phyloP scores from a whole-genome alignment of 2,329 filamentous ascomycete species.

The Magnaporthales sp. region DNA sequence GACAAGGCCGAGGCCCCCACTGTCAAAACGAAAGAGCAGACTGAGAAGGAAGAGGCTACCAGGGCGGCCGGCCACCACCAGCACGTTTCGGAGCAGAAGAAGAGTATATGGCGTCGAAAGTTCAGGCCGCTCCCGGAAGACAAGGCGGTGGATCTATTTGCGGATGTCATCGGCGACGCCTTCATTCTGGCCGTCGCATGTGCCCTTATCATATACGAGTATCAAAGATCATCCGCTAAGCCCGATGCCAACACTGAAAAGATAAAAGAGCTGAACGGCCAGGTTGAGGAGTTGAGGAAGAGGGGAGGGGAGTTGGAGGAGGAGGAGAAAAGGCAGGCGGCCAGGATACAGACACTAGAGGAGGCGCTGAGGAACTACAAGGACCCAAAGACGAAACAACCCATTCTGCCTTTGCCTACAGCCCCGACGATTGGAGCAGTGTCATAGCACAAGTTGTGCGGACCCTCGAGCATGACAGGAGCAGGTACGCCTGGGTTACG shows the following conservation, averaged over 20 bases:
- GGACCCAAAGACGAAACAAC: conserved; percentile 49
- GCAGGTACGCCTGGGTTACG: background rate
- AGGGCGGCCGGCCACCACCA: conserved; percentile 22
- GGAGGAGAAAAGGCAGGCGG: conserved; percentile 33
- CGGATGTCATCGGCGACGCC: conserved; percentile 54
- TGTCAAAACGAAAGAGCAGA: conserved; percentile 55
- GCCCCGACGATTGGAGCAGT: background rate
- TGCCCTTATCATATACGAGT: conserved; percentile 52
- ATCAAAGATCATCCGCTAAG: conserved; percentile 48
- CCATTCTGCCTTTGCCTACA: conserved; percentile 33
- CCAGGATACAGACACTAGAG: conserved; percentile 43
- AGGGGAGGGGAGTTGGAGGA: conserved; percentile 42
- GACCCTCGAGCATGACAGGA: background rate
- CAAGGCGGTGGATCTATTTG: conserved; percentile 59
- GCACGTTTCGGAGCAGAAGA: conserved; percentile 4
- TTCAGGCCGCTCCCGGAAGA: conserved; percentile 54
- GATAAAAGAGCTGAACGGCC: conserved; percentile 38
- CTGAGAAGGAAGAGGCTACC: conserved; percentile 44
- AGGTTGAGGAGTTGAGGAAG: conserved; percentile 39
- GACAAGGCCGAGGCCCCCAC: conserved; percentile 56
- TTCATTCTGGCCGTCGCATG: conserved; percentile 54
- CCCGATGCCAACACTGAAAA: conserved; percentile 48
- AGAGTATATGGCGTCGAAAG: conserved; percentile 52
- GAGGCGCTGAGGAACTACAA: conserved; percentile 40
- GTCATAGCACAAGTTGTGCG: background rate